Conservation (phyloP, 2,329 filamentous ascomycete genomes). For the Endocalyx cinctus region DNA sequence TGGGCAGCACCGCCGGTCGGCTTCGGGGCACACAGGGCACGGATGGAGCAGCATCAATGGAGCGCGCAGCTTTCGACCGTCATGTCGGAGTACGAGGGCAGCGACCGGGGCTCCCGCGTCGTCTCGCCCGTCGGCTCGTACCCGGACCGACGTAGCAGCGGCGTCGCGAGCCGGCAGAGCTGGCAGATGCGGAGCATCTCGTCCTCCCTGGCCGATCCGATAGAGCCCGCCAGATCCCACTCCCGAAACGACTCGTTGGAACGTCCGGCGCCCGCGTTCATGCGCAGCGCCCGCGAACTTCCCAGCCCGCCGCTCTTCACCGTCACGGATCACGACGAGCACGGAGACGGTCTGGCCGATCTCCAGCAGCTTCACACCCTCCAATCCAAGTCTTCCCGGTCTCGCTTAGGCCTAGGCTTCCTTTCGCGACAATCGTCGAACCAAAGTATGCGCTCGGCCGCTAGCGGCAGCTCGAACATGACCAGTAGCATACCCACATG, state of each 20-base stretch:
- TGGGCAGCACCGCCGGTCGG: slow-evolving; percentile 21
- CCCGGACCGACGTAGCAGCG: slow-evolving; percentile 43
- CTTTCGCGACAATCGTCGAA: slow-evolving; percentile 46
- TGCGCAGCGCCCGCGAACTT: slow-evolving; percentile 32
- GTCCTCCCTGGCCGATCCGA: slow-evolving; percentile 44
- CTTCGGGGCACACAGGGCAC: slow-evolving; percentile 14
- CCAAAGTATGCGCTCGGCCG: slow-evolving; percentile 47
- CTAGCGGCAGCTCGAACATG: slow-evolving; percentile 44
- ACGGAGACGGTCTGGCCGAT: slow-evolving; percentile 60
- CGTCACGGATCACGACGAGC: slow-evolving; percentile 56
- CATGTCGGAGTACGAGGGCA: slow-evolving; percentile 56
- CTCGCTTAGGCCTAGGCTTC: slow-evolving; percentile 49
- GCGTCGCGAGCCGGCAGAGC: slow-evolving; percentile 46
- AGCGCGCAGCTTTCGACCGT: slow-evolving; percentile 62
- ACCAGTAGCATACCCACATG: too few relatives aligned
- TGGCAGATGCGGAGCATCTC: slow-evolving; percentile 54
- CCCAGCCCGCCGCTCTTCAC: slow-evolving; percentile 35
- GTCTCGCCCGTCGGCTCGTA: slow-evolving; percentile 38
- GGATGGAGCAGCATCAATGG: slow-evolving; percentile 56
- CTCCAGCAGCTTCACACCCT: slow-evolving; percentile 48
- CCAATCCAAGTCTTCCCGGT: slow-evolving; percentile 45
- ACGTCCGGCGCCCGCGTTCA: slow-evolving; percentile 41
- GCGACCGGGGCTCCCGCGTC: slow-evolving; percentile 44
- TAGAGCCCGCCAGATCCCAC: slow-evolving; percentile 30
- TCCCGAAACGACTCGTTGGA: slow-evolving; percentile 45